Conservation (phyloP, 176 grass and related monocot species). For the Rhynchospora tenuis region DNA sequence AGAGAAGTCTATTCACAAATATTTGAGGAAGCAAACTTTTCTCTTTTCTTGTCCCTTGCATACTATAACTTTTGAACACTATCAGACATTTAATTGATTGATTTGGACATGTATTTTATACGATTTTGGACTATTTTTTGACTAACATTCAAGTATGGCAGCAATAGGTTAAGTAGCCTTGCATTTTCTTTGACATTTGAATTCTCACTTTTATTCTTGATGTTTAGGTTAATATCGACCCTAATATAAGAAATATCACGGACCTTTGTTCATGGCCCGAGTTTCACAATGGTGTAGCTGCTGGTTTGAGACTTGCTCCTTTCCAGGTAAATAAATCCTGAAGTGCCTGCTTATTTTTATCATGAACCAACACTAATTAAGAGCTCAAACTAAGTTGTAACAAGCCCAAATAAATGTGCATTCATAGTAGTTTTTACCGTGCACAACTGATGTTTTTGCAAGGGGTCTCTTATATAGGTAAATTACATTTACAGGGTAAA, state of each 20-base stretch:
- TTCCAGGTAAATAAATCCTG: constrained; percentile 59
- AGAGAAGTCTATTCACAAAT: no score
- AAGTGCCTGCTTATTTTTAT: not conserved
- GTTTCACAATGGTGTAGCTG: constrained; percentile 96
- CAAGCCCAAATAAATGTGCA: not conserved
- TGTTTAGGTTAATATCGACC: constrained; percentile 88
- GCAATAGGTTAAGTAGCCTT: not conserved
- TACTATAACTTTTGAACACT: not conserved
- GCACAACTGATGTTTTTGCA: not conserved
- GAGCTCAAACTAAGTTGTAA: not conserved
- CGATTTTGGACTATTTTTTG: not conserved
- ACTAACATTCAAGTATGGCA: constrained; percentile 8
- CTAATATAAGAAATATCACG: constrained; percentile 66
- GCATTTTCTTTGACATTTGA: not conserved
- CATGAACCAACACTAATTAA: not conserved
- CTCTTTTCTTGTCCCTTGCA: not conserved
- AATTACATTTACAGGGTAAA: constrained; percentile 62
- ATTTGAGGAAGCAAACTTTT: not conserved
- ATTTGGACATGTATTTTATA: no score
- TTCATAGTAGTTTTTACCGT: not conserved
- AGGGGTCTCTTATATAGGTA: not conserved
- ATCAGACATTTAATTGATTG: no score
- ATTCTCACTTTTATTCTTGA: constrained; percentile 20
- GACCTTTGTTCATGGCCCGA: constrained; percentile 92
- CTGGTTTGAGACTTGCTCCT: constrained; percentile 88